Base-by-base conservation (phyloP, 1,284 basidiomycete species). In the Malassezia psittaci region DNA sequence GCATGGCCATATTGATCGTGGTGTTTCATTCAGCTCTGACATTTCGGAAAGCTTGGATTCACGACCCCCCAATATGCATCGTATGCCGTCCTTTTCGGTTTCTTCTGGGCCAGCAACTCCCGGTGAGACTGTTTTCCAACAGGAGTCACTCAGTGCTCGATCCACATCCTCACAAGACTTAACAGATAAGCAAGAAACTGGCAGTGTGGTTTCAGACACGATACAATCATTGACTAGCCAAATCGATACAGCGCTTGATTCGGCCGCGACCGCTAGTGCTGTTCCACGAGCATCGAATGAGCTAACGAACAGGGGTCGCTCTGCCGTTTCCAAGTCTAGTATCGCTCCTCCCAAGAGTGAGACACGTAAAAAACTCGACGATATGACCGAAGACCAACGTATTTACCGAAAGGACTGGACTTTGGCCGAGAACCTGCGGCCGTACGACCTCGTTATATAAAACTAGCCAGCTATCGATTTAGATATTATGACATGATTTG, bases 1-100 rank as follows among this genome's bases (percentile, higher is more conserved):
- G 1, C 29, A 39, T 1, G 40, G 49, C 16, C 42, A 48, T 32
- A 48, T 52, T 21, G 29, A 39, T 18, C 54, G 57, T 16, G 52
- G 49, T 32, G 42, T 62, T 47, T 54, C 58, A n/a, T 52, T 57
- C 38, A 48, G 54, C 1, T 60, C 59, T 7, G 61, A 62, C 24
- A 40, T 61, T 32, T 24, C 47, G 33, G 48, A 43, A 13, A 18
- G n/a, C 29, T 13, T 43, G 41, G 47, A 37, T 13, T 11, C 12
- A n/a, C 32, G 18, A 7, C 35, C 35, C 5, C 6, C 24, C 32
- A 33, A 24, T 18, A 45, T 45, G 15, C 16, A 13, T 6, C 43
- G 43, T 18, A 33, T 45, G 43, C 15, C 43, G n/a, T 45, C 43
- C 24, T 45, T 45, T 18, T 45, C 43, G 6, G 34, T 50, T 15